Evolutionary conservation across 768 basidiomycete genomes (phyloP), one percentile per base, ranked within the genome.

Genomic region (Aureoboletus auriporus): DNA sequence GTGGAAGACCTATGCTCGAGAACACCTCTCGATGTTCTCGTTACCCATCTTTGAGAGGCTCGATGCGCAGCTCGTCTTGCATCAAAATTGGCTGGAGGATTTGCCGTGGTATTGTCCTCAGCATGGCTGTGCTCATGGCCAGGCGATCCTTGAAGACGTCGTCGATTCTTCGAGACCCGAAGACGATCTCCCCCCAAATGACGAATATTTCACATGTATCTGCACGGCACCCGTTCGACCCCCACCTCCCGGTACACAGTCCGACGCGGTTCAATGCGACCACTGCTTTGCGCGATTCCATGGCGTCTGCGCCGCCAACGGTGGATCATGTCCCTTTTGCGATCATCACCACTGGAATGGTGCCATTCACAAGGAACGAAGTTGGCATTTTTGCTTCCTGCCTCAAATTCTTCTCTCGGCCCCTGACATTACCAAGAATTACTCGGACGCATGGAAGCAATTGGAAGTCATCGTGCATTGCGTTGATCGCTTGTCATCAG

Each of bases 291-390:
- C 89, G 41, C 74, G 89, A 42, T 93, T 93, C 69, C 89, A 93
- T 52, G 89, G 88, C 5, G 76, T 82, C 42, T 92, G 89, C 57
- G 89, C 89, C 10, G 84, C 83, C 55, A 88, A 86, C 54, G 89
- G 89, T n/a, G 90, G 89, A 31, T 93, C 89, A 5, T 93, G 89
- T 61, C 89, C 89, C 0, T 93, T 93, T 72, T 93, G 89, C 55
- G 89, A 93, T 54, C 89, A 90, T 57, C 86, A 90, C 52, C 90
- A 93, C 60, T 92, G 89, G 89, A 89, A 92, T 56, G 89, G 89
- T 16, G 78, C 85, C 4, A 83, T 92, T 44, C 80, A 82, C 62
- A 91, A 90, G 65, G 79, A 86, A 54, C 82, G 90, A 41, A 86
- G 75, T 56, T 93, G 82, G 80, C 88, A 92, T 60, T 92, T 86